Evolutionary conservation across 441 rosid species (phyloP), one percentile per base, ranked within the genome.

Genomic region (Melastoma candidum): DNA sequence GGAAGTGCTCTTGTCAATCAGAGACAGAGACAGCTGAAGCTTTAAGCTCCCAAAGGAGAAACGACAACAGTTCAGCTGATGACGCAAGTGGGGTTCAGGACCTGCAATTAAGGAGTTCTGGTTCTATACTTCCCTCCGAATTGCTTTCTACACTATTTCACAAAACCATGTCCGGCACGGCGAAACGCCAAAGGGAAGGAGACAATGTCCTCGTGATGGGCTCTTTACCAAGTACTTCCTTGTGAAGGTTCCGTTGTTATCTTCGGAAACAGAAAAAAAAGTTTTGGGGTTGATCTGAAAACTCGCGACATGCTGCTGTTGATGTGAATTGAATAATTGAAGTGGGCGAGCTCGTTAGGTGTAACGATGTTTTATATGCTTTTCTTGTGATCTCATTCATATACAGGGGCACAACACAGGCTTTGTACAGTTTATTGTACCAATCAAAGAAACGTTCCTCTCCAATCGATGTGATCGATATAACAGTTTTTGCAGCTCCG

Each of bases 181-280:
- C 4, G 1, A 62, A 51, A 47, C 75, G 69, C 58, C 65, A 58
- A 10, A 76, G 67, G 61, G 83, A 70, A 55, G 48, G 54, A 25
- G 84, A 76, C 68, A 79, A 63, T 13, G 77, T 78, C 57, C 80
- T 86, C 67, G 52, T 75, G 55, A 84, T 89, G 97, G 79, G 85
- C 70, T 82, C 97, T 45, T 64, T 84, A 67, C 93, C 92, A 12
- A 73, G 77, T 64, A 79, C 75, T 63, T 66, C 80, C 50, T 69
- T 84, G 55, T 80, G 41, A 32, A 67, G 71, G 62, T 44, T 62
- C 14, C 22, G 45, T 58, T 12, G n/a, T 17, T 36, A n/a, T 39
- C 12, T 39, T 36, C 25, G 22, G 22, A 41, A 32, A 13, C 45
- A 24, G 13, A 10, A 52, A 43, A 36, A 26, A 12, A 52, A 13